phyloP scores from a whole-genome alignment of 805 yeast species.

The Metschnikowia matae region DNA sequence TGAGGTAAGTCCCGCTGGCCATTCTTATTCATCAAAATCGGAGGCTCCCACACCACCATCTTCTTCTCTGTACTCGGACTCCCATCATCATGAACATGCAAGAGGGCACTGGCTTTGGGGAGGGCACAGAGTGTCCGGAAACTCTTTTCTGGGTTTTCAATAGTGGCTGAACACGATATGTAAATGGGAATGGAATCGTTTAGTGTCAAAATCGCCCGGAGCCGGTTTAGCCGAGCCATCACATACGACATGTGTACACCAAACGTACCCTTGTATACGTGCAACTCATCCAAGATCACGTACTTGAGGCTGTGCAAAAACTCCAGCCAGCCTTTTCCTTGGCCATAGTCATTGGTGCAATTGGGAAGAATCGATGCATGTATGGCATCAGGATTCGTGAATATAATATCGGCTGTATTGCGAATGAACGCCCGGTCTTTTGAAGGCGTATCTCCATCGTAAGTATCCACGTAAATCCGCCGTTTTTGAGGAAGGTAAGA shows the following conservation, averaged over 20 bases:
- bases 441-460: constrained; percentile 88
- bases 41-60: constrained; percentile 82
- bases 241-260: constrained; percentile 90
- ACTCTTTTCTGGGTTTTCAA: constrained; percentile 67
- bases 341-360: constrained; percentile 25
- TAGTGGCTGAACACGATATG: constrained; percentile 92
- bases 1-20: constrained; percentile 37
- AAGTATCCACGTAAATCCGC: constrained; percentile 64
- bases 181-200: constrained; percentile 42
- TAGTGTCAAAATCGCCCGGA: constrained; percentile 26
- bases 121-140: constrained; percentile 75
- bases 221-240: constrained; percentile 71
- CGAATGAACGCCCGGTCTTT: constrained; percentile 52
- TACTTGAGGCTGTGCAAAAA: constrained; percentile 62
- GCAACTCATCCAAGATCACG: constrained; percentile 82
- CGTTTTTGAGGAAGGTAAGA: constrained; percentile 42
- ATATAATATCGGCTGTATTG: constrained; percentile 67
- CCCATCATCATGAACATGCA: constrained; percentile 73
- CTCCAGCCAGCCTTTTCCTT: constrained; percentile 52
- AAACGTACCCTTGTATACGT: constrained; percentile 83
- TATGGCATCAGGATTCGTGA: constrained; percentile 93
- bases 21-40: constrained; percentile 50
- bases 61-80: constrained; percentile 81
- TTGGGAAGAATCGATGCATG: constrained; percentile 82
- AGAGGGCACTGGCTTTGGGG: constrained; percentile 37